Evolutionary conservation across 1,284 basidiomycete genomes (phyloP).

Genomic region (Pyrrhoderma noxium): DNA sequence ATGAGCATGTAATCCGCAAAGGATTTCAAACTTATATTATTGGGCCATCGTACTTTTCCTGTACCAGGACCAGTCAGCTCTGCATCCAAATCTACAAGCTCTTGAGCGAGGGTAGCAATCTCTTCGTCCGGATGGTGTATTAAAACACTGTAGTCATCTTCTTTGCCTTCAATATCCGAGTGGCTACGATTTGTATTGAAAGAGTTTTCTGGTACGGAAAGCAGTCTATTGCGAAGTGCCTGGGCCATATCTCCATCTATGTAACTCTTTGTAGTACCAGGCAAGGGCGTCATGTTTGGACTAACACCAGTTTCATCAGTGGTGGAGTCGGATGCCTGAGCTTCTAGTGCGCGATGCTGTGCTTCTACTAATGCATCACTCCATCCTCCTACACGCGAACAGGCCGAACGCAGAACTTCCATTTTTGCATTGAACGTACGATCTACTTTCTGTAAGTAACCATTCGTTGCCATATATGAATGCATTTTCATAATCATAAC

Average conservation of each 20-base stretch:
- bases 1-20: conserved; percentile 87
- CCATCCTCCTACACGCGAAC: conserved; percentile 55
- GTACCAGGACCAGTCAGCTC: conserved; percentile 73
- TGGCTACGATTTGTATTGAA: conserved; percentile 7
- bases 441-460: conserved; percentile 63
- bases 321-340: conserved; percentile 21
- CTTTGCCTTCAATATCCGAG: background rate
- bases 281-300: conserved; percentile 30
- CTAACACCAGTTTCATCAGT: conserved; percentile 23
- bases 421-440: conserved; percentile 39
- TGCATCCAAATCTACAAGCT: conserved; percentile 70
- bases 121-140: conserved; percentile 64
- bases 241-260: conserved; percentile 47
- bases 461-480: conserved; percentile 89
- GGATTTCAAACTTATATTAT: conserved; percentile 79
- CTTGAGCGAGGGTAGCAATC: conserved; percentile 67
- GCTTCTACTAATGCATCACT: conserved; percentile 49
- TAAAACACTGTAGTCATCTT: conserved; percentile 48
- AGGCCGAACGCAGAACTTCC: conserved; percentile 38
- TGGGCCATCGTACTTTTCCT: conserved; percentile 68
- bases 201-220: conserved; percentile 25
- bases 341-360: conserved; percentile 31
- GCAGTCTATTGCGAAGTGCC: conserved; percentile 48
- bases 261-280: conserved; percentile 35
- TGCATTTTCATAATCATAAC: conserved; percentile 97